Percentiles rank a stretch among this genome's conserved stretches.
These are phyloP conservation scores for Plasmodium reichenowi DNA, from an alignment of 169 alveolate species.

Conservation along the genomic window DNA sequence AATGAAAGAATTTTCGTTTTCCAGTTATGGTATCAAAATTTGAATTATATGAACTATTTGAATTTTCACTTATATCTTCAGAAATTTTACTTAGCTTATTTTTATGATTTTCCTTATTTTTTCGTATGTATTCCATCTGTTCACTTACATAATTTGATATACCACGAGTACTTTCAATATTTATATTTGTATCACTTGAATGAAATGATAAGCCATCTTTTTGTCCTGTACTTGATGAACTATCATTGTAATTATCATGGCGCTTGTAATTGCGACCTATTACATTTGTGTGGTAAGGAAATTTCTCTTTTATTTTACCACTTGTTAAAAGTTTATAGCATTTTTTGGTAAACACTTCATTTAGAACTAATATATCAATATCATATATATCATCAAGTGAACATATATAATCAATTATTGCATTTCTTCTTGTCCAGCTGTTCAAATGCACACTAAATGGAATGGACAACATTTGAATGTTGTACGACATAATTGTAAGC, in stretches of 20 bases:
- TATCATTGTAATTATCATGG: background rate
- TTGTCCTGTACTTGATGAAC: background rate
- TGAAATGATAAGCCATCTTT: background rate
- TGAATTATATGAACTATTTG: background rate
- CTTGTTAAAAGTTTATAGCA: slow-evolving; percentile 44
- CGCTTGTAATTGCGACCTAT: slow-evolving; percentile 10
- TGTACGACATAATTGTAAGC: slow-evolving; percentile 80
- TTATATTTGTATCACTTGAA: slow-evolving; percentile 22
- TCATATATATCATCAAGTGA: slow-evolving; percentile 58
- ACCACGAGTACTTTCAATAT: background rate
- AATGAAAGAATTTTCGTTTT: slow-evolving; percentile 70
- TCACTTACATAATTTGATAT: background rate
- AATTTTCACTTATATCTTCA: background rate
- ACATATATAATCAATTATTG: slow-evolving; percentile 42
- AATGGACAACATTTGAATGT: slow-evolving; percentile 79
- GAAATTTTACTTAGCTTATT: background rate
- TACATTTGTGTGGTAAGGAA: slow-evolving; percentile 78
- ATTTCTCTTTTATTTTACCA: slow-evolving; percentile 18
- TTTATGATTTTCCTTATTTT: background rate
- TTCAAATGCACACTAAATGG: slow-evolving; percentile 43
- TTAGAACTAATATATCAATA: slow-evolving; percentile 79
- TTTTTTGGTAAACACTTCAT: slow-evolving; percentile 77
- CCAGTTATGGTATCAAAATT: slow-evolving; percentile 79
- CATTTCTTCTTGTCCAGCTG: slow-evolving; percentile 14
- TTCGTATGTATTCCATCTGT: background rate